Evolutionary conservation across 73 alveolate genomes (phyloP).

Genomic region (Breviolum minutum): DNA sequence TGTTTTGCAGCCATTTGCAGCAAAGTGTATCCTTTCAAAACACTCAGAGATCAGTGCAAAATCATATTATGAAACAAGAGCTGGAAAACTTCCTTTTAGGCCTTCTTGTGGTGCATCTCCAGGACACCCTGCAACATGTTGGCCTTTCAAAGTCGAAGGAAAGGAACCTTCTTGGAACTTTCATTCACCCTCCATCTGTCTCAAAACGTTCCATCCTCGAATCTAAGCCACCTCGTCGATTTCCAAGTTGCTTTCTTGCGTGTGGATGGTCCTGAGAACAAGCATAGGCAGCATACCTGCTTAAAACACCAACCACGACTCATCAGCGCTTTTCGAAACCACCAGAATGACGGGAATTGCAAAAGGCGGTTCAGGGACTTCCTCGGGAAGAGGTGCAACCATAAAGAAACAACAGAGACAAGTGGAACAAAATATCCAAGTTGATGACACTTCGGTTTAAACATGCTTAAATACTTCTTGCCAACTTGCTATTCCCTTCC

Average conservation of each 20-base stretch:
- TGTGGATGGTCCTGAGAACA: constrained; percentile 46
- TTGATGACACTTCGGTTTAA: too few relatives aligned
- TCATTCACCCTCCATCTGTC: not conserved
- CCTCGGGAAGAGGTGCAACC: too few relatives aligned
- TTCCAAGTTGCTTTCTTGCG: constrained; percentile 63
- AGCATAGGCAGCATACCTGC: not conserved
- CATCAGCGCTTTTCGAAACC: too few relatives aligned
- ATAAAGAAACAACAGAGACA: too few relatives aligned
- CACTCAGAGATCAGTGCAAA: too few relatives aligned
- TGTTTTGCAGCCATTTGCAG: not conserved
- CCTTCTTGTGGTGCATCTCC: constrained; percentile 95
- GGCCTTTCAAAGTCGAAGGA: not conserved
- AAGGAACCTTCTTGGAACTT: too few relatives aligned
- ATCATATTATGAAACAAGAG: not conserved
- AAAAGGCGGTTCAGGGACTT: too few relatives aligned
- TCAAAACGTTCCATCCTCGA: not conserved
- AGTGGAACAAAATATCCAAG: too few relatives aligned
- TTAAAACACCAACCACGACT: not conserved
- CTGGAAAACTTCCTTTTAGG: not conserved
- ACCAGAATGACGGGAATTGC: too few relatives aligned
- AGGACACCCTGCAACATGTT: constrained; percentile 89
- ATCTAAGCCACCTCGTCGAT: constrained; percentile 46
- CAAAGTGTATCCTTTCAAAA: not conserved
- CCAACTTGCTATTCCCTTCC: not conserved
- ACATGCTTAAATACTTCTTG: not conserved